Evolutionary conservation across 345 rosid genomes (phyloP), one percentile per base, ranked within the genome.

Genomic region (Carallia brachiata): DNA sequence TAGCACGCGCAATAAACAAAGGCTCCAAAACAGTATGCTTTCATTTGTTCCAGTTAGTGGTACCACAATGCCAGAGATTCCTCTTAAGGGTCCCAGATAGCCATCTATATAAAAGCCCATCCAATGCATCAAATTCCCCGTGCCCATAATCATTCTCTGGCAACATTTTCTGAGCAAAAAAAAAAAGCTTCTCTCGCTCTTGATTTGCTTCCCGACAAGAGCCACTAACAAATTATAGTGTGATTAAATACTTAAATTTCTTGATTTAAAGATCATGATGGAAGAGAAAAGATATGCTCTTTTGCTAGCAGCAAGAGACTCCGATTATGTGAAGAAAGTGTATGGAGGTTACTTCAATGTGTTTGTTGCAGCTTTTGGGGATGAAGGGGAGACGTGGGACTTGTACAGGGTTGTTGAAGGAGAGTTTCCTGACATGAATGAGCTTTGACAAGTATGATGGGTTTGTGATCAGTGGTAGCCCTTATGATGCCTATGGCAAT

Each of bases 261-360:
- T 19, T 56, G 31, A 56, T 56, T 23, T 10, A 56, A 27, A 56
- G 60, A 0, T 32, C 4, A 27, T 19, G 55, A 31, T 56, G 70
- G 64, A 31, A 5, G 75, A 55, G 73, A 86, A 75, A 66, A 81
- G 82, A 52, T 92, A 78, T 64, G 87, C 83, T 52, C 84, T 94
- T 47, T 66, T 91, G 52, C 83, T 83, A 6, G 95, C 96, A 3
- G 89, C 96, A 7, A 83, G 75, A 47, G 98, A 91, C 71, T 85
- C 97, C 0, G 96, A 90, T 6, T 90, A 86, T 63, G 97, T 85
- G 72, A 86, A 82, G 80, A 76, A 80, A 65, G 79, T 74, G 5
- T 84, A 91, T 17, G 97, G 96, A 12, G 95, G 98, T 8, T 94
- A 94, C 80, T 86, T 86, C 78, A 81, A 89, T 62, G 98, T 93